Evolutionary conservation across 331 rosid species (phyloP).

Genomic region (Acacia concinna): DNA sequence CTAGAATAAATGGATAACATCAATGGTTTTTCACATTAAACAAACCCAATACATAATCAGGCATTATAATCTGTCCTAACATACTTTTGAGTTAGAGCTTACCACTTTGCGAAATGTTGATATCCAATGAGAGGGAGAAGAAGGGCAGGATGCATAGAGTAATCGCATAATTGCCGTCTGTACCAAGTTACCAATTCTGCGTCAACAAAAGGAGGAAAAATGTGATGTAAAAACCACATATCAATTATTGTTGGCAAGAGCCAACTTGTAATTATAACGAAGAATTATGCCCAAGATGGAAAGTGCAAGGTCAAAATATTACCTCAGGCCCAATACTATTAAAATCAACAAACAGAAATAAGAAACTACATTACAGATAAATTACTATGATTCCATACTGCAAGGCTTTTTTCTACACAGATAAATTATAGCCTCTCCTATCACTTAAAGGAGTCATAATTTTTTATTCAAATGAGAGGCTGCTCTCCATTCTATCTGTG

Average conservation of each 20-base stretch:
- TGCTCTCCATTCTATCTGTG: neutral
- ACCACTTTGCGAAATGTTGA: conserved; percentile 88
- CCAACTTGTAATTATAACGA: neutral
- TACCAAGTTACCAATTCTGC: conserved; percentile 82
- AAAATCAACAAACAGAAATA: neutral
- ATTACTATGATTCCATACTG: neutral
- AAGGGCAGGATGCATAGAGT: conserved; percentile 87
- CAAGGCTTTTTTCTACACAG: neutral
- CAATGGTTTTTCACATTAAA: neutral
- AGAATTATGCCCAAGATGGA: neutral
- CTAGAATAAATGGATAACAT: neutral
- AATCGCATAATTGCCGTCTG: conserved; percentile 81
- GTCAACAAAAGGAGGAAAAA: conserved; percentile 25
- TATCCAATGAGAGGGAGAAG: conserved; percentile 87
- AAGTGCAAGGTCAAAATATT: neutral
- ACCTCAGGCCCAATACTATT: neutral
- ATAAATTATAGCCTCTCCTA: neutral
- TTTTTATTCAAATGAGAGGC: neutral
- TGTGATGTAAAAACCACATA: conserved; percentile 17
- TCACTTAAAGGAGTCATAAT: neutral
- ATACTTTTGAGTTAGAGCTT: conserved; percentile 31
- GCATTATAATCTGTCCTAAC: neutral
- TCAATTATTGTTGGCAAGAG: neutral
- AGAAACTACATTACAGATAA: neutral
- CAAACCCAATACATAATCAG: neutral